phyloP scores from a whole-genome alignment of 1,139 yeast species.

The Diutina scorzettiae region DNA sequence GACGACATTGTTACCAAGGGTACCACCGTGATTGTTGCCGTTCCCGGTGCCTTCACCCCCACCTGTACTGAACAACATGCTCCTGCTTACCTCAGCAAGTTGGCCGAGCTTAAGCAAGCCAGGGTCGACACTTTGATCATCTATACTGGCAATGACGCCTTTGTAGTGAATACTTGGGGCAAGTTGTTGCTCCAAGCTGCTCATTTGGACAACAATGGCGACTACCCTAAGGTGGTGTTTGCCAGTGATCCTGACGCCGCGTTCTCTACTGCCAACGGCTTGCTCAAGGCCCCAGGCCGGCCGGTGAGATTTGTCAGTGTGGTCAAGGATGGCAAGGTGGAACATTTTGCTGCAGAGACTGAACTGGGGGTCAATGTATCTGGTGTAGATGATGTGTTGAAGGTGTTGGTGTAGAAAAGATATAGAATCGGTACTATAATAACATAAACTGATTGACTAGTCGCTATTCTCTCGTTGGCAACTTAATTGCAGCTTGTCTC shows the following conservation, averaged over 20 bases:
- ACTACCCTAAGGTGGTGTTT: constrained; percentile 35
- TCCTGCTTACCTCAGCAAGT: constrained; percentile 53
- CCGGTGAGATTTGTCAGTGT: constrained; percentile 60
- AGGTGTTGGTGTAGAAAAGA: background rate
- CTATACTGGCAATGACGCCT: constrained; percentile 72
- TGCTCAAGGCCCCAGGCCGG: constrained; percentile 37
- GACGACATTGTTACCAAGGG: constrained; percentile 28
- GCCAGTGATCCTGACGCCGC: constrained; percentile 28
- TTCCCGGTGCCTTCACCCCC: constrained; percentile 91
- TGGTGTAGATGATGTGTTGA: constrained; percentile 7
- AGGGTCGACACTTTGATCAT: constrained; percentile 67
- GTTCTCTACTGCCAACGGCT: constrained; percentile 14
- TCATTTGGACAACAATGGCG: constrained; percentile 18
- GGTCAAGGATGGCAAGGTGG: constrained; percentile 19
- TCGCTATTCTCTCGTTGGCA: no score
- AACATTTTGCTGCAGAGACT: constrained; percentile 11
- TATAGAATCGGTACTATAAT: no score
- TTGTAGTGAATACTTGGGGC: constrained; percentile 75
- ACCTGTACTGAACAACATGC: constrained; percentile 75
- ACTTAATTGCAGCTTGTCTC: no score
- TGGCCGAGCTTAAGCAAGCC: constrained; percentile 41
- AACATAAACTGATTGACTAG: no score
- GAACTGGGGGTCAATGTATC: constrained; percentile 10
- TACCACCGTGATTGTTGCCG: constrained; percentile 48
- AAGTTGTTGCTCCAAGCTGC: constrained; percentile 48